A percentile compares a stretch with the other conserved stretches of the same genome.
Conservation (phyloP, 2,329 filamentous ascomycete genomes). For the Microcera coccophila region DNA sequence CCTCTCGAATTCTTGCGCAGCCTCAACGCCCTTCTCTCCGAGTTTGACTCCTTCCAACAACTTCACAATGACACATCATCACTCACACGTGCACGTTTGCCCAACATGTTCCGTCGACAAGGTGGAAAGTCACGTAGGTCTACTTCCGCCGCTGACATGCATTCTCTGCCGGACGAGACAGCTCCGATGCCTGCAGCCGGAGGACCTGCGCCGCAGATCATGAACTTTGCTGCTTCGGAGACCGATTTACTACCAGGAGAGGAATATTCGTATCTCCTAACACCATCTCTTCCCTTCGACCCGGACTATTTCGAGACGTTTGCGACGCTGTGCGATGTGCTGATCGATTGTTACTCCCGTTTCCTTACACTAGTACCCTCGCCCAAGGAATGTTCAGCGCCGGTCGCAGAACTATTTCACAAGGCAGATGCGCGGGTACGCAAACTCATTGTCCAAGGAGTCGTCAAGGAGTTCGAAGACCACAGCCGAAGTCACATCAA, state of each 20-base stretch:
- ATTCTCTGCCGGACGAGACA: conserved; percentile 31
- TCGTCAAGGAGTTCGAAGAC: conserved; percentile 92
- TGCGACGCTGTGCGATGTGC: conserved; percentile 87
- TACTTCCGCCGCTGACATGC: conserved; percentile 45
- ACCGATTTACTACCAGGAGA: conserved; percentile 73
- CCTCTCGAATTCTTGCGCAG: conserved; percentile 83
- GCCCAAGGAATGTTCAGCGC: conserved; percentile 65
- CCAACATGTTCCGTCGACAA: conserved; percentile 75
- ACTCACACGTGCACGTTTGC: conserved; percentile 72
- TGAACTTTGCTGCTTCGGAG: conserved; percentile 56
- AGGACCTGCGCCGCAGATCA: conserved; percentile 41
- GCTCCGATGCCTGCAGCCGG: conserved; percentile 24
- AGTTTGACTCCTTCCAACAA: conserved; percentile 92
- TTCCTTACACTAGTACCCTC: conserved; percentile 72
- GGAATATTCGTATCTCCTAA: conserved; percentile 83
- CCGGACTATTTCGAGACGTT: conserved; percentile 98
- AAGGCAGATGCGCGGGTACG: conserved; percentile 84
- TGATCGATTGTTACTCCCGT: conserved; percentile 86
- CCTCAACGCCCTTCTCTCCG: conserved; percentile 76
- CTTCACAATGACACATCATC: conserved; percentile 76
- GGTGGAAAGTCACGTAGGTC: conserved; percentile 55
- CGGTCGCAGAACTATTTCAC: conserved; percentile 77
- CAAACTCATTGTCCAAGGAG: conserved; percentile 82
- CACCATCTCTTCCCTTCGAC: conserved; percentile 90
- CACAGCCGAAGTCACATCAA: conserved; percentile 71